Percentiles rank a stretch among this genome's conserved stretches.
Conservation (phyloP, 106 monocot genomes). For the Allium sativum region DNA sequence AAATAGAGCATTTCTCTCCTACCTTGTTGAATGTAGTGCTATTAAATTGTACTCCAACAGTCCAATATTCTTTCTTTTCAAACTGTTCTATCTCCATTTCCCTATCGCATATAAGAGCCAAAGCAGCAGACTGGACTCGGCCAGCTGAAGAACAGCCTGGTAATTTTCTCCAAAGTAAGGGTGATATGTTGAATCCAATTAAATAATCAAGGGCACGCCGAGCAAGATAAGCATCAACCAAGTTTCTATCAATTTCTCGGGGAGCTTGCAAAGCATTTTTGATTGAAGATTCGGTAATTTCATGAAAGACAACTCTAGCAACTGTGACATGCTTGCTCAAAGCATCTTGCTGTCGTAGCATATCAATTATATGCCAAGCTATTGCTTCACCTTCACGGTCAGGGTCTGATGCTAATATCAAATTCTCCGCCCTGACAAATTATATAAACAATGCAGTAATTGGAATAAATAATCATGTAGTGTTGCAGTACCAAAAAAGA, state of each 20-base stretch:
- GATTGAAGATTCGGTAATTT: slow-evolving; percentile 84
- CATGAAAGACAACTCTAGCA: slow-evolving; percentile 86
- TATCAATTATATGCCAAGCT: slow-evolving; percentile 94
- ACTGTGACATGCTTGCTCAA: slow-evolving; percentile 54
- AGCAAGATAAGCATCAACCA: slow-evolving; percentile 97
- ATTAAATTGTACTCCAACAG: slow-evolving; percentile 43
- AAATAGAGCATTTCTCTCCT: slow-evolving; percentile 12
- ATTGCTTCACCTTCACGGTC: slow-evolving; percentile 99
- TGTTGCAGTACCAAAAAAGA: neutral
- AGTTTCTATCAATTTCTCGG: slow-evolving; percentile 62
- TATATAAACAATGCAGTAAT: neutral
- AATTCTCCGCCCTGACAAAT: slow-evolving; percentile 64
- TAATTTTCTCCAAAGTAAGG: slow-evolving; percentile 88
- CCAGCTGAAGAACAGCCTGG: slow-evolving; percentile 97
- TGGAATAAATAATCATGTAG: neutral
- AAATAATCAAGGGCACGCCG: slow-evolving; percentile 91
- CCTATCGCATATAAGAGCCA: slow-evolving; percentile 83
- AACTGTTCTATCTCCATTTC: slow-evolving; percentile 86
- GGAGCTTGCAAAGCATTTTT: slow-evolving; percentile 72
- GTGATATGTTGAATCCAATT: slow-evolving; percentile 93
- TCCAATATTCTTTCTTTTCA: slow-evolving; percentile 82
- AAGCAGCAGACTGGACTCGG: slow-evolving; percentile 93
- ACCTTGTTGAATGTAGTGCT: slow-evolving; percentile 1
- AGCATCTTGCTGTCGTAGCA: slow-evolving; percentile 87
- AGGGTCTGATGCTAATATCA: slow-evolving; percentile 95